These are phyloP conservation scores for Phaeotremella skinneri DNA, from an alignment of 768 basidiomycete genomes.

Conservation along the genomic window DNA sequence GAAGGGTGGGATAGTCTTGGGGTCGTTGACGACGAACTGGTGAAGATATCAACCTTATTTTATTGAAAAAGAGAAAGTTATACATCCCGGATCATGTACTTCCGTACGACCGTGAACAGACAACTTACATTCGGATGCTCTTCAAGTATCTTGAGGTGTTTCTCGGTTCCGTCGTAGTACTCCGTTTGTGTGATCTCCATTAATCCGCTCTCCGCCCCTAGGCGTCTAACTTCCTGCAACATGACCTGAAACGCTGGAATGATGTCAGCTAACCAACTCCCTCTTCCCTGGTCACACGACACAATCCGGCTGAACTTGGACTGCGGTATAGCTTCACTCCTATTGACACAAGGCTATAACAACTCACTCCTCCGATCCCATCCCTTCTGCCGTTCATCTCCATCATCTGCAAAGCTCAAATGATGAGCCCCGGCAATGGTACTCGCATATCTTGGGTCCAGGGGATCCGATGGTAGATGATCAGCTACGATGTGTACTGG, in stretches of 20 bases:
- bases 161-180: conserved; percentile 39
- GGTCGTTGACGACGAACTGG: neutral
- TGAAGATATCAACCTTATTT: no score
- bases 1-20: neutral
- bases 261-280: neutral
- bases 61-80: no score
- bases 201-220: conserved; percentile 34
- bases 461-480: conserved; percentile 45
- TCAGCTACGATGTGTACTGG: conserved; percentile 47
- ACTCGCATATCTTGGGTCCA: conserved; percentile 39
- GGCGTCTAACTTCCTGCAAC: conserved; percentile 35
- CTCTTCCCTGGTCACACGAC: neutral
- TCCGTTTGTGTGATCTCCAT: conserved; percentile 51
- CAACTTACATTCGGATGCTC: conserved; percentile 49
- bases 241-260: conserved; percentile 44
- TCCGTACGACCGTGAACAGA: neutral
- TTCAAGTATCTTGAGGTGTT: conserved; percentile 48
- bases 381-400: conserved; percentile 41
- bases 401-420: conserved; percentile 49
- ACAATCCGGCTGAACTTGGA: neutral
- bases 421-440: conserved; percentile 52
- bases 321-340: no score
- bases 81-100: no score
- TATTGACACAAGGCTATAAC: neutral
- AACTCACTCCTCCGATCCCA: conserved; percentile 46